Conservation (phyloP, 2,329 filamentous ascomycete species). For the Aspergillus niger region DNA sequence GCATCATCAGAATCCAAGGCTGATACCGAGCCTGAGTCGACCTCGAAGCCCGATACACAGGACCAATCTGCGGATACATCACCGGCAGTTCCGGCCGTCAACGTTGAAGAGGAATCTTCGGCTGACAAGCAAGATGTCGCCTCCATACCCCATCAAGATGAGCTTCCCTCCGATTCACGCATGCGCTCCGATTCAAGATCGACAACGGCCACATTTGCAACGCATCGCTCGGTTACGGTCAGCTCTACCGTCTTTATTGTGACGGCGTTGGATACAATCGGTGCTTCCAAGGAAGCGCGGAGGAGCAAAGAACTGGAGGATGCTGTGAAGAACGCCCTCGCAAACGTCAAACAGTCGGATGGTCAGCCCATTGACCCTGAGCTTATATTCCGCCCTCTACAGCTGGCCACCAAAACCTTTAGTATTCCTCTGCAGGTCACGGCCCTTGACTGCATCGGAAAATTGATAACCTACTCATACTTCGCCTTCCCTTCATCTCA, state of each 20-base stretch:
- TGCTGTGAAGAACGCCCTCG: slow-evolving; percentile 76
- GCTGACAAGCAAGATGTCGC: slow-evolving; percentile 20
- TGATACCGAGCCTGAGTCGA: slow-evolving; percentile 22
- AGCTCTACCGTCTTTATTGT: slow-evolving; percentile 96
- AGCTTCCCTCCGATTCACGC: slow-evolving; percentile 36
- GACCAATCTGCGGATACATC: slow-evolving; percentile 2
- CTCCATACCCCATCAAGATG: slow-evolving; percentile 27
- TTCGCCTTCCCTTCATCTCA: slow-evolving; percentile 71
- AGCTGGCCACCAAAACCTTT: slow-evolving; percentile 82
- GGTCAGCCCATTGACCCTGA: slow-evolving; percentile 83
- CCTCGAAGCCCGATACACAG: slow-evolving; percentile 20
- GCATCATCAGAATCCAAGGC: slow-evolving; percentile 27
- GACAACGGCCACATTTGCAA: slow-evolving; percentile 55
- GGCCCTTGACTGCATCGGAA: slow-evolving; percentile 95
- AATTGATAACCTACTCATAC: slow-evolving; percentile 98
- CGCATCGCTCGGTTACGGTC: slow-evolving; percentile 65
- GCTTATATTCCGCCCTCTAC: slow-evolving; percentile 84
- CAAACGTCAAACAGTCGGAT: slow-evolving; percentile 83
- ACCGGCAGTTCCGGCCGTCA: slow-evolving; percentile 17
- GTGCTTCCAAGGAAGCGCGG: slow-evolving; percentile 84
- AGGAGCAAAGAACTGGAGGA: slow-evolving; percentile 83
- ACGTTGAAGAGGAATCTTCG: slow-evolving; percentile 17
- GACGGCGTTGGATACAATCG: slow-evolving; percentile 88
- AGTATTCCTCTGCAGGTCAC: slow-evolving; percentile 85
- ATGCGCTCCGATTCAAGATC: slow-evolving; percentile 63